Base-by-base conservation (phyloP, 2,329 filamentous ascomycete genomes). In the Ophiostoma novo-ulmi region DNA sequence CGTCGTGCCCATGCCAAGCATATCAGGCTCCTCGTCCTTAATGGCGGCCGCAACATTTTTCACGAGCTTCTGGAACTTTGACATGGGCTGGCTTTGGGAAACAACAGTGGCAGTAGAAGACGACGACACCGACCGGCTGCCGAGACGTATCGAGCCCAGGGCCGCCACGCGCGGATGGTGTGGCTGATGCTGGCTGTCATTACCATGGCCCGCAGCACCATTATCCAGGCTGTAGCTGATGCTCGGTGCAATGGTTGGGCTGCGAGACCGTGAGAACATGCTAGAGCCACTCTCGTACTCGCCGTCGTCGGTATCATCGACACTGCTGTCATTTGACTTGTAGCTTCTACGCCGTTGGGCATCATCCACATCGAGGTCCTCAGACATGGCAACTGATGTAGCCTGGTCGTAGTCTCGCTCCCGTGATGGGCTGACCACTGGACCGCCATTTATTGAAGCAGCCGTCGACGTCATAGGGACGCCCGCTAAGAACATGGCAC, bases 251-350 rank as follows among this genome's bases (percentile, higher is more conserved):
- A 82, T 78, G 0, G 86, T 85, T 1, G 87, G 87, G 74, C 86
- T 88, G 35, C 86, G 81, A 52, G 85, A 85, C 58, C 87, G 80
- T 17, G 87, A 89, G 75, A 90, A 90, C 55, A 90, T 81, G 75
- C 86, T 88, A 73, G 83, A 83, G 73, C 77, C 80, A 74, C 81
- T 80, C 38, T 77, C 78, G 22, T 68, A 66, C 14, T 68, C 65
- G 69, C 84, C 87, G 13, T 70, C 71, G 31, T 73, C 71, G 20
- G 83, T 86, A 70, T 85, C 84, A 70, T 81, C 81, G 73, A 81
- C 83, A 35, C 80, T 79, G 72, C 71, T 73, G 68, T 82, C 83
- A 61, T 80, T 78, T 1, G 82, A 84, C 73, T 81, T 80, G 70
- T 76, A 78, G 73, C 82, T 81, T 72, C 78, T 80, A 69, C 84